Percentiles rank a stretch among this genome's conserved stretches.
phyloP scores from a whole-genome alignment of 2,329 filamentous ascomycete species.

The Stromatinia cepivora region DNA sequence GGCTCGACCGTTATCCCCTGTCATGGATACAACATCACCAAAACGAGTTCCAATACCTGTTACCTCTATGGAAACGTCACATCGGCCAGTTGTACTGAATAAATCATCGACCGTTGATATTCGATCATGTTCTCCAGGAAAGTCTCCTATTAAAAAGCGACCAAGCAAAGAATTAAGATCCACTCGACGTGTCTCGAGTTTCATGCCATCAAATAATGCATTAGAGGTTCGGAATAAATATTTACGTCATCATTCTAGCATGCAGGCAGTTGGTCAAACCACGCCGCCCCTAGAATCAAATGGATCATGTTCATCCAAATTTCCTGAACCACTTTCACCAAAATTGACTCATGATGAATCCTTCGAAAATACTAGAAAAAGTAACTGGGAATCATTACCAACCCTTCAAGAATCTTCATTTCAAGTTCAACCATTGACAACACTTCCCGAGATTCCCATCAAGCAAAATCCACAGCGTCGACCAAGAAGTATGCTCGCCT shows the following conservation, averaged over 20 bases:
- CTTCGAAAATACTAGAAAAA: background rate
- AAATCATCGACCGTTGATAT: constrained; percentile 25
- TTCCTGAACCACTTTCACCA: constrained; percentile 5
- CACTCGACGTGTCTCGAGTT: constrained; percentile 29
- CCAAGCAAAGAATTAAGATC: constrained; percentile 13
- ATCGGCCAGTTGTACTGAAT: constrained; percentile 23
- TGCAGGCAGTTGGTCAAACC: constrained; percentile 10
- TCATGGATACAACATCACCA: constrained; percentile 29
- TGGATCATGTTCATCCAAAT: constrained; percentile 13
- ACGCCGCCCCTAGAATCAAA: constrained; percentile 16
- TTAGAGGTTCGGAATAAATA: constrained; percentile 24
- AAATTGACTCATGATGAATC: constrained; percentile 7
- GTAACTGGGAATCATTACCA: constrained; percentile 4
- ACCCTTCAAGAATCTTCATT: constrained; percentile 13
- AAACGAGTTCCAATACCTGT: constrained; percentile 21
- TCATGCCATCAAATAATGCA: constrained; percentile 27
- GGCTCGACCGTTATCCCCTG: constrained; percentile 29
- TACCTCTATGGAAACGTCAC: constrained; percentile 24
- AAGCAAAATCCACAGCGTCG: constrained; percentile 8
- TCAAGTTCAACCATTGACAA: background rate
- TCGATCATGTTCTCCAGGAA: constrained; percentile 25
- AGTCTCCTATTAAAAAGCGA: background rate
- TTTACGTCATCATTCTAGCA: constrained; percentile 28
- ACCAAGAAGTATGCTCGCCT: constrained; percentile 15
- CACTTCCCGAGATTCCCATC: background rate